Base-by-base conservation (phyloP, 768 basidiomycete genomes). In the Crassisporium funariophilum region DNA sequence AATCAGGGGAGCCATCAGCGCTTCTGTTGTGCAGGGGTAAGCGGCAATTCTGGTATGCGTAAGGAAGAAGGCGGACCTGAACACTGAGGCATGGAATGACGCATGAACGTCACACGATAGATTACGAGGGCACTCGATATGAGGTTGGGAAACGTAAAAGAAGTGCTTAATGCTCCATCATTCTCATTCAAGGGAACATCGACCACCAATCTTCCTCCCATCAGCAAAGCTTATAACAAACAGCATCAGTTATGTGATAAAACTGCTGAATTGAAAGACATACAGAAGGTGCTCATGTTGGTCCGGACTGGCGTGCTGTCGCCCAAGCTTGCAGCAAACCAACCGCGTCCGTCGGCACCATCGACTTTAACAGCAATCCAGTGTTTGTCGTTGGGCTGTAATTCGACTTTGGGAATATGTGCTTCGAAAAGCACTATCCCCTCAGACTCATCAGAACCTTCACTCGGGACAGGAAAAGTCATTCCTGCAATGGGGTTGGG, bases 401-500 rank as follows among this genome's bases (percentile, higher is more conserved):
- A n/a, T 20, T 39, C 38, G 9, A 38, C 47, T 35, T 36, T 16
- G 9, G 54, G 52, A 16, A 56, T 47, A 24, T 45, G 46, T 8
- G 75, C 77, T 57, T 86, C 83, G 56, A 79, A 88, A 19, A 84
- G 65, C 4, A 83, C 83, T 1, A 85, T 70, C 0, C 86, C 88
- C 46, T 89, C 88, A 7, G 84, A 86, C 60, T 91, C 87, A 42
- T 88, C 86, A 0, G 77, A 62, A 0, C 88, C 88, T 63, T 85
- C 82, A 12, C 78, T 64, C 11, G 87, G 84, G 0, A 78, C 66
- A 4, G 88, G 90, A 54, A 90, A 91, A 9, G 69, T 63, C 33
- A 63, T 66, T 2, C 74, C 79, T 9, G 73, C 69, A 8, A 72
- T 55, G 19, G 86, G 82, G 53, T 75, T 75, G 1, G 90, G 90